Base-by-base conservation (phyloP, 1,284 basidiomycete genomes). In the Malassezia yamatoensis region DNA sequence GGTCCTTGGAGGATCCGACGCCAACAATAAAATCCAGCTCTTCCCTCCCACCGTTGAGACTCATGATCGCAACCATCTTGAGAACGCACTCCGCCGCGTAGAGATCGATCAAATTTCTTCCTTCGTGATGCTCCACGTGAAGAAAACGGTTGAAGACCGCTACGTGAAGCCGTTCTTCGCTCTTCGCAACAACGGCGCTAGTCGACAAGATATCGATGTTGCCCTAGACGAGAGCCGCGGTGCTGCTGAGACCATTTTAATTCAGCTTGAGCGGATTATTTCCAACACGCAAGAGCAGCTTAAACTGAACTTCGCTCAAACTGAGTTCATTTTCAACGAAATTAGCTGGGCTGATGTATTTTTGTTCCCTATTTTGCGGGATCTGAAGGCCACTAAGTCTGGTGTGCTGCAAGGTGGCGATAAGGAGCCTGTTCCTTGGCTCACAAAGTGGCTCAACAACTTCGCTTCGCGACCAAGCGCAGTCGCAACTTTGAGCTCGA, bases 121-220 rank as follows among this genome's bases (percentile, higher is more conserved):
- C 9, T 18, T 58, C 9, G 18, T 58, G 11, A 15, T 20, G 24
- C 10, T 15, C n/a, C 51, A 38, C 40, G 12, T 58, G 18, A 40
- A 52, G 39, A 7, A n/a, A 8, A 33, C 38, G 8, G 51, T 58
- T 9, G 55, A 44, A 34, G 51, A 58, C 35, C 45, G 37, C 12
- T 58, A 48, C 24, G 55, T 58, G 29, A 51, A 51, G 51, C 55
- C 51, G 18, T 58, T 24, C 51, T 58, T 58, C 34, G 50, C 55
- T 3, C 55, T 58, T 11, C 55, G 51, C 36, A 53, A 53, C 51
- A 58, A 58, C 29, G 55, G 55, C 16, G 55, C 55, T 11, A 32
- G 43, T 20, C 10, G 20, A 10, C 46, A 16, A 32, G 55, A 58
- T 47, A 58, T 58, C 29, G n/a, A 11, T 5, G 40, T 33, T 3